A percentile compares a stretch with the other conserved stretches of the same genome.
These are phyloP conservation scores for Fusarium solani-melongenae DNA, from an alignment of 2,329 filamentous ascomycete genomes.

Conservation along the genomic window DNA sequence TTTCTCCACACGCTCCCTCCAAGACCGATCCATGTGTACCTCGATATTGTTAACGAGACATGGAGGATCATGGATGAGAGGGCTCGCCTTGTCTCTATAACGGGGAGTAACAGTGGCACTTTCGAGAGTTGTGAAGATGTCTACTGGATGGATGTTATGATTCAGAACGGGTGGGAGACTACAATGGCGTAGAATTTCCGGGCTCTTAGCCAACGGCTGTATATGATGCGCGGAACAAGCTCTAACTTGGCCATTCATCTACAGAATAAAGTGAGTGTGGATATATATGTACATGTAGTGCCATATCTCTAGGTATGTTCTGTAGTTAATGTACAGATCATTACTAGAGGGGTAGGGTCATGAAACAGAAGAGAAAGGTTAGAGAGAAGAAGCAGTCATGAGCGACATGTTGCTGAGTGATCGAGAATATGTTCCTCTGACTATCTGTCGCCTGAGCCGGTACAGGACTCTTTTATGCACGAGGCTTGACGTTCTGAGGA, in stretches of 20 bases:
- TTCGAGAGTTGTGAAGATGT: constrained; percentile 2
- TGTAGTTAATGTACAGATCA: neutral
- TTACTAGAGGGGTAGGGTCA: neutral
- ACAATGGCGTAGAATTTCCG: constrained; percentile 12
- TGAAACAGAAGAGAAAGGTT: neutral
- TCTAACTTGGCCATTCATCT: neutral
- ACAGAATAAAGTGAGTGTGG: neutral
- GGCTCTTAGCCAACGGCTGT: too few relatives aligned
- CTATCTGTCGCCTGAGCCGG: neutral
- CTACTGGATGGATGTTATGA: constrained; percentile 31
- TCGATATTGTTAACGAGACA: neutral
- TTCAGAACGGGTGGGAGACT: constrained; percentile 29
- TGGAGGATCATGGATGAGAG: constrained; percentile 25
- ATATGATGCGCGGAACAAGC: neutral
- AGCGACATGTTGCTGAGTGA: neutral
- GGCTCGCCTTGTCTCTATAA: neutral
- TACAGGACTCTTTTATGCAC: neutral
- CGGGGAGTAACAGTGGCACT: neutral
- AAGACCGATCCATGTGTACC: neutral
- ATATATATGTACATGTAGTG: neutral
- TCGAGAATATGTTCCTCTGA: neutral
- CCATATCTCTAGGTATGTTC: neutral
- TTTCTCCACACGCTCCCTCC: neutral
- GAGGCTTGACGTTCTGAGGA: neutral
- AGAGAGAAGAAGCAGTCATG: neutral